Base-by-base conservation (phyloP, 2,329 filamentous ascomycete genomes). In the Cladosporium sp. region DNA sequence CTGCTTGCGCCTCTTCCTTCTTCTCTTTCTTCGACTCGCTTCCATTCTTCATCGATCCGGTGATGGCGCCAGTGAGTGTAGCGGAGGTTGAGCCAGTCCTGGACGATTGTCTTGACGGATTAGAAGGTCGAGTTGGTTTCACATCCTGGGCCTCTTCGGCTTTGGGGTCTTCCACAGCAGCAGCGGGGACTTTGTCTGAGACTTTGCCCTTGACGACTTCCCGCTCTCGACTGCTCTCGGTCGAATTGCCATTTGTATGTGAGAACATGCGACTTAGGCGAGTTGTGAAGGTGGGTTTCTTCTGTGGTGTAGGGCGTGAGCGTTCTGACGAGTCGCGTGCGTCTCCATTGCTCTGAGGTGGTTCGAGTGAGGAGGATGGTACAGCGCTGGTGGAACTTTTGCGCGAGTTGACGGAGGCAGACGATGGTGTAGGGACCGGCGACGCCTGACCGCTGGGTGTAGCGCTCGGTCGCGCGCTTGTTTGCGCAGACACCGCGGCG, bases 341-440 rank as follows among this genome's bases (percentile, higher is more conserved):
- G 15, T 74, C 68, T 64, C 69, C 72, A 64, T 72, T 74, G 28
- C 55, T 59, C 11, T 52, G 61, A 41, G 57, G 38, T 18, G 58
- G 34, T 10, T 51, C 47, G 6, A 51, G 58, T 24, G 51, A 36
- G 10, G n/a, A 41, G 34, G 65, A 18, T 36, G 55, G 67, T 57
- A 32, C 24, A 44, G 51, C 49, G 34, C 61, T 64, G 18, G 61
- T 64, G 21, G 44, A 51, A 12, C 59, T 62, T 63, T 73, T 69
- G 44, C 54, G 68, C 38, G 77, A 81, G 67, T 77, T 76, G 71
- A 79, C 73, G 59, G 80, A 80, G 32, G 77, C 74, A 57, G 80
- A 80, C 34, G 81, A 82, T 68, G 78, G 73, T 67, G 80, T 81
- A 65, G 80, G 78, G 66, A 77, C 78, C 69, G 81, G 80, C 68